These are phyloP conservation scores for Paramecium biaurelia DNA, from an alignment of 73 alveolate species.

Conservation along the genomic window DNA sequence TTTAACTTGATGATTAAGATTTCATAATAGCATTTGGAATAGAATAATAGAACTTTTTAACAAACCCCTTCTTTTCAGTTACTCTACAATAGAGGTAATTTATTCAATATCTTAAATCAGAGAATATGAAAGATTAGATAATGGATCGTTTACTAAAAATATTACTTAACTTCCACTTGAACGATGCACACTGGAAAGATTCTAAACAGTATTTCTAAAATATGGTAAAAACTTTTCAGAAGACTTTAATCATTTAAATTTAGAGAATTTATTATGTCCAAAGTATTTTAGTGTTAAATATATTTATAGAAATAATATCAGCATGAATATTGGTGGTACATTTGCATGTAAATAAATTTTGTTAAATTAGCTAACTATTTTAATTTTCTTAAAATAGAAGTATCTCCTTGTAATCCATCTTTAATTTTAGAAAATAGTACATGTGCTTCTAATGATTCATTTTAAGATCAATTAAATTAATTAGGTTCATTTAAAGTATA, in stretches of 20 bases:
- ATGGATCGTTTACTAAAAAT: background rate
- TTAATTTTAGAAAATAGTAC: background rate
- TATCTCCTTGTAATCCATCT: background rate
- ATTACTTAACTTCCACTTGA: background rate
- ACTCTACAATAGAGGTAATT: background rate
- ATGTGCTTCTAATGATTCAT: background rate
- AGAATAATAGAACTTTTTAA: background rate
- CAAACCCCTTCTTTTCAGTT: background rate
- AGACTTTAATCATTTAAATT: background rate
- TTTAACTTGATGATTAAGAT: background rate
- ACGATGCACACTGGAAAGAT: constrained; percentile 43
- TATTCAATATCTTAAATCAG: background rate
- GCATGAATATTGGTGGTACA: background rate
- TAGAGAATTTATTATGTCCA: background rate
- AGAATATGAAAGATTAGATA: background rate
- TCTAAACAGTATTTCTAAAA: background rate
- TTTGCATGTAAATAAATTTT: background rate
- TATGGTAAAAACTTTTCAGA: background rate
- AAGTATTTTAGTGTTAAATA: background rate
- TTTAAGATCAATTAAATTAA: background rate
- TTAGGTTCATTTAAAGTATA: background rate
- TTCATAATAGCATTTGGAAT: background rate
- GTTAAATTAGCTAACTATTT: background rate
- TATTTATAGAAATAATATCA: background rate
- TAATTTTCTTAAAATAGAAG: background rate